Evolutionary conservation across 1,139 yeast genomes (phyloP), one percentile per base, ranked within the genome.

Genomic region (Yamadazyma pseudoaaseri): DNA sequence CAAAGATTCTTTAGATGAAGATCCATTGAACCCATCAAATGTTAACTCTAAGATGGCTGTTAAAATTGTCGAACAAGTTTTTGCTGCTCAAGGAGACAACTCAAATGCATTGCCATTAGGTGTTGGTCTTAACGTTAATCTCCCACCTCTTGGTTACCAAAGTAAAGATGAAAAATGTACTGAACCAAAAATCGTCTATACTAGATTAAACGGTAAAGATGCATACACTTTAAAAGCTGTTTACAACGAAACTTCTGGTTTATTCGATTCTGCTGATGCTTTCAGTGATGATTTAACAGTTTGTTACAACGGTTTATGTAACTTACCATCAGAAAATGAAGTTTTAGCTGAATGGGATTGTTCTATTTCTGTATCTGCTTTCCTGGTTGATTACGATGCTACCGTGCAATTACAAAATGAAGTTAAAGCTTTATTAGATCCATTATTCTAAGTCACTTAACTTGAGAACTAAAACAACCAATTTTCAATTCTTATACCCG

Each of bases 341-440:
- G 42, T 60, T 27, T 40, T 61, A 26, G 45, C 33, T 16, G 45
- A 54, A 28, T 32, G 40, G 26, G 35, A 45, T 26, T 69, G 76
- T 52, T 47, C 56, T 36, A 35, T 62, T 22, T 41, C 74, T 5
- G 61, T 69, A 29, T 58, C 70, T 29, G 60, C 58, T 25, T 68
- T 67, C 55, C 56, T 60, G 36, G 52, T 65, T 38, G 75, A 70
- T 49, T 69, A 64, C 50, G 71, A 64, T 50, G 73, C 65, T 36
- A 59, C 58, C 45, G 34, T 46, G 33, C 42, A 48, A 24, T 57
- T 62, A 43, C 50, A 59, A 41, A 36, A 45, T 16, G 49, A 56
- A 33, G 41, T 40, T 15, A 10, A 36, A 18, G 29, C 28, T 6
- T 30, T 38, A 15, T 31, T 38, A n/a, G 18, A 11, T 20, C 37